These are phyloP conservation scores for Westerdykella sp. DNA, from an alignment of 2,329 filamentous ascomycete genomes.

Conservation along the genomic window DNA sequence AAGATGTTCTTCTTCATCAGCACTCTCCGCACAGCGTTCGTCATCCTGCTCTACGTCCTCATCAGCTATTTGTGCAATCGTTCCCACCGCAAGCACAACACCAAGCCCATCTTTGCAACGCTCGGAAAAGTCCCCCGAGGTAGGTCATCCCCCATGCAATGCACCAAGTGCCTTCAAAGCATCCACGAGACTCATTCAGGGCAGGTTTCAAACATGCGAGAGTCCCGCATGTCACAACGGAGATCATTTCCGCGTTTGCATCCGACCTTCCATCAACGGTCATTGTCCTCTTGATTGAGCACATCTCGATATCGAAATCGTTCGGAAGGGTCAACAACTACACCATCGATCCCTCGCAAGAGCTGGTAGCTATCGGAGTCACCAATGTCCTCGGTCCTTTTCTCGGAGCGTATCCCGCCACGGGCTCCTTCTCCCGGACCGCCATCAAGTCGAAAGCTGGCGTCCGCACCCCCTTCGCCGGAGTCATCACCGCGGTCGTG, in stretches of 20 bases:
- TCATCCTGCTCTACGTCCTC: constrained; percentile 83
- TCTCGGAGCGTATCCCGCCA: constrained; percentile 83
- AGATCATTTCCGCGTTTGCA: constrained; percentile 63
- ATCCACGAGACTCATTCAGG: neutral
- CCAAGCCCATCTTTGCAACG: constrained; percentile 63
- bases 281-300: constrained; percentile 90
- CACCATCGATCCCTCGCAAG: constrained; percentile 91
- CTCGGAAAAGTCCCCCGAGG: constrained; percentile 74
- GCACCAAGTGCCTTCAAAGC: neutral
- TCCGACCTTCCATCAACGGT: constrained; percentile 75
- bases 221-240: constrained; percentile 61
- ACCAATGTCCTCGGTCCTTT: constrained; percentile 88
- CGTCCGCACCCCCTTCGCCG: constrained; percentile 83
- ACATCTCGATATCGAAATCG: constrained; percentile 95
- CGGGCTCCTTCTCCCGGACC: constrained; percentile 91
- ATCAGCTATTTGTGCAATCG: constrained; percentile 79
- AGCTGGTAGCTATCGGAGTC: constrained; percentile 89
- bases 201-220: constrained; percentile 65
- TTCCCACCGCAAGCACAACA: constrained; percentile 41
- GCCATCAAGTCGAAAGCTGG: constrained; percentile 97
- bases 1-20: constrained; percentile 81
- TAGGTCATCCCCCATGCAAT: neutral
- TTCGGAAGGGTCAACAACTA: constrained; percentile 97
- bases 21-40: constrained; percentile 79
- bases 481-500: constrained; percentile 77